phyloP scores from a whole-genome alignment of 1,139 yeast genomes.

The Wickerhamomyces sp. region DNA sequence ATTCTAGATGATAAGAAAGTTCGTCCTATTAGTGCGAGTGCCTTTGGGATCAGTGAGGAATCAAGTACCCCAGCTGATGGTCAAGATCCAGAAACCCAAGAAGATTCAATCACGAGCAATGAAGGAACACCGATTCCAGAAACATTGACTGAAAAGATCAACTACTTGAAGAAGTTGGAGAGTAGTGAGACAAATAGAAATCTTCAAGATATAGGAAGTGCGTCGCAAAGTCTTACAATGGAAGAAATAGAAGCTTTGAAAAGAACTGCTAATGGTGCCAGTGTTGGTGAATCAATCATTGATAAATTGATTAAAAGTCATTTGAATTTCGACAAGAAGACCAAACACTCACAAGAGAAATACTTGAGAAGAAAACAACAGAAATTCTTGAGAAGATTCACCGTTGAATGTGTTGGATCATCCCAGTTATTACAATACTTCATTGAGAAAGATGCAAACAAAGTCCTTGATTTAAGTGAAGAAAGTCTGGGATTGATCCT shows the following conservation, averaged over 20 bases:
- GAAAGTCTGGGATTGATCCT: slow-evolving; percentile 77
- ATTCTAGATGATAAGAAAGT: slow-evolving; percentile 56
- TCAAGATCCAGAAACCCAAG: slow-evolving; percentile 24
- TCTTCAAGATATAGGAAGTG: slow-evolving; percentile 67
- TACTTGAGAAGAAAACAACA: slow-evolving; percentile 87
- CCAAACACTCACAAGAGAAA: slow-evolving; percentile 86
- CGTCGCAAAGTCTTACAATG: slow-evolving; percentile 66
- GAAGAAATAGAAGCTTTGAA: slow-evolving; percentile 81
- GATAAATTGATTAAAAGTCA: slow-evolving; percentile 80
- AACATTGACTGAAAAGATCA: slow-evolving; percentile 21
- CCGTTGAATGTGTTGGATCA: slow-evolving; percentile 74
- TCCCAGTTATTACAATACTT: slow-evolving; percentile 72
- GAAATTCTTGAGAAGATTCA: slow-evolving; percentile 81
- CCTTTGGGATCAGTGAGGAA: slow-evolving; percentile 22
- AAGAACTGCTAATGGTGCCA: slow-evolving; percentile 54
- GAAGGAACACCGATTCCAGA: slow-evolving; percentile 28
- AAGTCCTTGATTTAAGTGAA: slow-evolving; percentile 77
- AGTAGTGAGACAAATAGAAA: slow-evolving; percentile 63
- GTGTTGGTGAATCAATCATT: slow-evolving; percentile 76
- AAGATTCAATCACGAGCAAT: slow-evolving; percentile 26
- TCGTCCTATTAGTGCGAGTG: slow-evolving; percentile 40
- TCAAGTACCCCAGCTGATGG: slow-evolving; percentile 27
- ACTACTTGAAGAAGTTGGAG: slow-evolving; percentile 25
- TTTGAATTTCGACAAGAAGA: slow-evolving; percentile 82
- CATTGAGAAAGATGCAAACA: slow-evolving; percentile 63